Percentiles rank a stretch among this genome's conserved stretches.
phyloP scores from a whole-genome alignment of 1,139 yeast species.

The Hemisphaericaspora subhashii region DNA sequence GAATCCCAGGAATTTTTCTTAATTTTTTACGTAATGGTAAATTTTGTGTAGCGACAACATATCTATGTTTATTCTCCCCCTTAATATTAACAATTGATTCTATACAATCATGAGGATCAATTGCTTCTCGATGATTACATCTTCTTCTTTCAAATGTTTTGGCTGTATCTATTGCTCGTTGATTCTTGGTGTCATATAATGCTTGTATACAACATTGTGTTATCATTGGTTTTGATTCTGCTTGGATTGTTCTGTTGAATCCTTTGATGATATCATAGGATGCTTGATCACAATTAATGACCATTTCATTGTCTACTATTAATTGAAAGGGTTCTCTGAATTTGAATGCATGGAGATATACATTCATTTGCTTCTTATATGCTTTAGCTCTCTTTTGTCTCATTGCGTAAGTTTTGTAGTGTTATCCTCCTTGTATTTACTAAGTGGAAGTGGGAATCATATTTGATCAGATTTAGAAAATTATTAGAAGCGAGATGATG shows the following conservation, averaged over 20 bases:
- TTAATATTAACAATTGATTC: conserved; percentile 65
- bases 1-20: conserved; percentile 84
- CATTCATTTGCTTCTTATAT: conserved; percentile 88
- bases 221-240: conserved; percentile 87
- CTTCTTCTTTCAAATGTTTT: conserved; percentile 77
- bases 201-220: conserved; percentile 95
- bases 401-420: too few species aligned
- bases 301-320: conserved; percentile 76
- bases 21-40: conserved; percentile 63
- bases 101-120: conserved; percentile 74
- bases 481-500: too few species aligned
- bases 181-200: conserved; percentile 68
- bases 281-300: conserved; percentile 62
- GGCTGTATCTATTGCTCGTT: conserved; percentile 74
- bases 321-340: conserved; percentile 95
- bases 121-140: conserved; percentile 55
- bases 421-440: too few species aligned
- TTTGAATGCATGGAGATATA: conserved; percentile 80
- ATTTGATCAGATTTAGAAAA: neutral
- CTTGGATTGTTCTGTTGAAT: conserved; percentile 78
- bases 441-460: neutral
- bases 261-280: conserved; percentile 77
- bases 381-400: conserved; percentile 95
- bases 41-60: conserved; percentile 84
- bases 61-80: conserved; percentile 85